Percentiles rank a stretch among this genome's conserved stretches.
Conservation (phyloP, 345 rosid species). For the Arabidopsis suecica region DNA sequence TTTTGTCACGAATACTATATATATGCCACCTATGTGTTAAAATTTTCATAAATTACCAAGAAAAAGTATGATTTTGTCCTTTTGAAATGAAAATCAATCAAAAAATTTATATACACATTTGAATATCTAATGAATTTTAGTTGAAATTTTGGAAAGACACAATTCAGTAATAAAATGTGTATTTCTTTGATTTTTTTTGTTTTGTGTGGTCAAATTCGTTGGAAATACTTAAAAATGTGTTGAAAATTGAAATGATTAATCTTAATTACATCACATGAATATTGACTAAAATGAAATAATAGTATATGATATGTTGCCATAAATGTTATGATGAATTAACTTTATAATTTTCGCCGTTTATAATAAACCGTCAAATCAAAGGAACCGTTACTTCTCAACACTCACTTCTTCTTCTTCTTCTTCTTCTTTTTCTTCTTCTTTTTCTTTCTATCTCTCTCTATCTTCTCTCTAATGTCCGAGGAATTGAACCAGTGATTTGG, state of each 20-base stretch:
- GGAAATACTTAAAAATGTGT: background rate
- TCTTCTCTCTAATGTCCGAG: background rate
- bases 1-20: background rate
- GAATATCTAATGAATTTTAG: too few relatives aligned
- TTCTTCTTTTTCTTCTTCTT: too few relatives aligned
- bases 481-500: background rate
- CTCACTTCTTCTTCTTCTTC: conserved; percentile 6
- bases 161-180: background rate
- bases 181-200: background rate
- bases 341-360: conserved; percentile 8
- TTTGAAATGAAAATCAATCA: background rate
- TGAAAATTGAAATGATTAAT: background rate
- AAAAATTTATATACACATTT: too few relatives aligned
- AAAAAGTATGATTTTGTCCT: background rate
- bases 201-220: background rate
- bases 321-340: background rate
- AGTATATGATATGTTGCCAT: conserved; percentile 17
- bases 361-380: conserved; percentile 37
- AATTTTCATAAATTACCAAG: background rate
- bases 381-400: conserved; percentile 45
- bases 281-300: background rate
- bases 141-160: background rate
- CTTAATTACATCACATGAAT: conserved; percentile 1
- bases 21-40: background rate
- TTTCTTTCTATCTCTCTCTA: background rate